Conservation (phyloP, 2,329 filamentous ascomycete species). For the Knoxdaviesia proteae region DNA sequence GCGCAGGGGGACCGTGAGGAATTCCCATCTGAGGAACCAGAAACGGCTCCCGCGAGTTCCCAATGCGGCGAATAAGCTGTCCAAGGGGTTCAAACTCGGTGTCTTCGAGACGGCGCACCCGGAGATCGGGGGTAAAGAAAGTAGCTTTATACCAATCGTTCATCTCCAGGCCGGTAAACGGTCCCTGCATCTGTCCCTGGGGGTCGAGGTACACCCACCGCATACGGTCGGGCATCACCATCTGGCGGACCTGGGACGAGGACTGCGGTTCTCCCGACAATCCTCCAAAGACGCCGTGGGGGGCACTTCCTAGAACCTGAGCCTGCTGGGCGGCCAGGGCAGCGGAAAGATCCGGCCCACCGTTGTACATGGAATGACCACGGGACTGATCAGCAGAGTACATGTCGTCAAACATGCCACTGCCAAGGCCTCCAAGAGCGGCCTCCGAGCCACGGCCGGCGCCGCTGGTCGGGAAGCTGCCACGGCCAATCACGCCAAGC, state of each 20-base stretch:
- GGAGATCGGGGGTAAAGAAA: constrained; percentile 85
- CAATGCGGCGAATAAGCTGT: constrained; percentile 84
- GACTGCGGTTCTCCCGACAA: constrained; percentile 8
- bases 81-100: constrained; percentile 85
- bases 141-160: constrained; percentile 99
- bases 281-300: neutral
- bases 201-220: constrained; percentile 96
- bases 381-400: constrained; percentile 15
- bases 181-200: constrained; percentile 76
- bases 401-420: constrained; percentile 5
- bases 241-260: constrained; percentile 57
- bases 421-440: constrained; percentile 1
- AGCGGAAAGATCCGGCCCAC: no score
- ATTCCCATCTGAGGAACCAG: constrained; percentile 93
- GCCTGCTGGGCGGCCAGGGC: constrained; percentile 7
- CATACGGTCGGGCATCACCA: constrained; percentile 99
- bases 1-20: constrained; percentile 56
- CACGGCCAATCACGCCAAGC: constrained; percentile 46
- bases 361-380: constrained; percentile 4
- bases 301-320: neutral
- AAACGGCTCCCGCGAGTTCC: constrained; percentile 93
- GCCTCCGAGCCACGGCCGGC: constrained; percentile 31
- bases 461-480: constrained; percentile 28
- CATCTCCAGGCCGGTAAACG: constrained; percentile 94
- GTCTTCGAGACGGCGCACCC: constrained; percentile 90